Percentiles rank a stretch among this genome's conserved stretches.
These are phyloP conservation scores for Fusarium foetens DNA, from an alignment of 2,329 filamentous ascomycete species.

Conservation along the genomic window DNA sequence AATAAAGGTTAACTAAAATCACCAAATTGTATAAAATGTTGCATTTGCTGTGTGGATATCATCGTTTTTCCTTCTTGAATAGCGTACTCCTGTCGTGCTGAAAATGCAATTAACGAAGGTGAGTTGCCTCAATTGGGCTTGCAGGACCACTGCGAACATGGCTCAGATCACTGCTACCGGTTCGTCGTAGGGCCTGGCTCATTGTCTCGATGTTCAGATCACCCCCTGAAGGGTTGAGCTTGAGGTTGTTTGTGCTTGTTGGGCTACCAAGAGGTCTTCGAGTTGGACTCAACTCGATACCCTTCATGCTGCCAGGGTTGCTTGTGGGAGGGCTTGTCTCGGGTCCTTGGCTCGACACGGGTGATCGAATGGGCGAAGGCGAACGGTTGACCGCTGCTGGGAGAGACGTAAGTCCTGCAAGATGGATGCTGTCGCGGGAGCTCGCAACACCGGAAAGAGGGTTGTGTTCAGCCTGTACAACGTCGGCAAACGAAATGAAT, in stretches of 20 bases:
- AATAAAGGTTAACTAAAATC: conserved; percentile 37
- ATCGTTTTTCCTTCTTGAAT: conserved; percentile 13
- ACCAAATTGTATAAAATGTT: conserved; percentile 27
- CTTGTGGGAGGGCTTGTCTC: conserved; percentile 80
- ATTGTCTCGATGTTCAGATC: conserved; percentile 94
- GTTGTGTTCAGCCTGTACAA: conserved; percentile 86
- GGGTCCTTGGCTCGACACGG: conserved; percentile 75
- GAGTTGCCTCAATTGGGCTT: conserved; percentile 63
- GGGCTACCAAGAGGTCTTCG: conserved; percentile 72
- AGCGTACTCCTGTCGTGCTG: neutral
- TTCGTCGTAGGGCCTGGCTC: conserved; percentile 86
- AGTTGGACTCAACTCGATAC: conserved; percentile 74
- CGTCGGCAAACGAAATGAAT: conserved; percentile 97
- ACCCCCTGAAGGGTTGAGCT: conserved; percentile 53
- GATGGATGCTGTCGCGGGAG: conserved; percentile 75
- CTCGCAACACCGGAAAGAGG: conserved; percentile 61
- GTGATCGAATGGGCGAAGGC: conserved; percentile 82
- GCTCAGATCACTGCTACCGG: conserved; percentile 82
- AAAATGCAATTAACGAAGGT: conserved; percentile 42
- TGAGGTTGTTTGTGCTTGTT: conserved; percentile 61
- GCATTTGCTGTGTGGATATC: conserved; percentile 36
- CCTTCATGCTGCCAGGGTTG: conserved; percentile 78
- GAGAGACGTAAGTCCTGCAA: conserved; percentile 73
- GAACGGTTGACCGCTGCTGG: conserved; percentile 70
- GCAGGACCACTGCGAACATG: conserved; percentile 65